A percentile compares a stretch with the other conserved stretches of the same genome.
Conservation (phyloP, 2,329 filamentous ascomycete genomes). For the Geoglossum cookeanum region DNA sequence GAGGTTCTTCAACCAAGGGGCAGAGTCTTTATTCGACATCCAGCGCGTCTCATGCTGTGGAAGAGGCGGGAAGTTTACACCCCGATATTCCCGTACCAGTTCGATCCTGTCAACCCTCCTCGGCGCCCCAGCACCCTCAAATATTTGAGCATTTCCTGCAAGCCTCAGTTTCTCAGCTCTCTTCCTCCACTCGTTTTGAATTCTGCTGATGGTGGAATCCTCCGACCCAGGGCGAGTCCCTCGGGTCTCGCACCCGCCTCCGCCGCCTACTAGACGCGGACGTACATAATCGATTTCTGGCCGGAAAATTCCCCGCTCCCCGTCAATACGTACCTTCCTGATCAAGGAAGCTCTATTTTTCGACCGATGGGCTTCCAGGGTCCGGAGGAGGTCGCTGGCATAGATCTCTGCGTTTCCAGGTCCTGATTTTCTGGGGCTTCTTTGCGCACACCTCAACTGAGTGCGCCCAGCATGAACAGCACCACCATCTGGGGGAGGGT, state of each 20-base stretch:
- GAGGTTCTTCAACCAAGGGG: background rate
- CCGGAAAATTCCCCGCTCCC: background rate
- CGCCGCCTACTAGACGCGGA: background rate
- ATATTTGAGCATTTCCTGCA: background rate
- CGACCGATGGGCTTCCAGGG: slow-evolving; percentile 23
- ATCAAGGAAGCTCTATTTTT: slow-evolving; percentile 20
- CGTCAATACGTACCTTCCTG: slow-evolving; percentile 14
- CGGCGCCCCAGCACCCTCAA: background rate
- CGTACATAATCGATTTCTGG: background rate
- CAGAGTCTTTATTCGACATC: background rate
- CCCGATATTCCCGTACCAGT: background rate
- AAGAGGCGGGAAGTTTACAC: background rate
- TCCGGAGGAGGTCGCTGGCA: slow-evolving; percentile 19
- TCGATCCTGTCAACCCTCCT: background rate
- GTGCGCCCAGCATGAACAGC: background rate
- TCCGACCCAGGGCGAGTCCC: background rate
- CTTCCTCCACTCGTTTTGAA: background rate
- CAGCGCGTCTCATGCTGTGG: background rate
- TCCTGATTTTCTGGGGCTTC: background rate
- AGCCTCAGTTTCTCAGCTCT: background rate
- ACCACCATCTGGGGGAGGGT: background rate
- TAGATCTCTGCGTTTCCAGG: slow-evolving; percentile 13
- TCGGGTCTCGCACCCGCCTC: background rate
- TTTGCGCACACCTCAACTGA: background rate
- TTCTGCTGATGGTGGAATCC: background rate